Evolutionary conservation across 2,329 filamentous ascomycete genomes (phyloP), one percentile per base, ranked within the genome.

Genomic region (Verticillium longisporum): DNA sequence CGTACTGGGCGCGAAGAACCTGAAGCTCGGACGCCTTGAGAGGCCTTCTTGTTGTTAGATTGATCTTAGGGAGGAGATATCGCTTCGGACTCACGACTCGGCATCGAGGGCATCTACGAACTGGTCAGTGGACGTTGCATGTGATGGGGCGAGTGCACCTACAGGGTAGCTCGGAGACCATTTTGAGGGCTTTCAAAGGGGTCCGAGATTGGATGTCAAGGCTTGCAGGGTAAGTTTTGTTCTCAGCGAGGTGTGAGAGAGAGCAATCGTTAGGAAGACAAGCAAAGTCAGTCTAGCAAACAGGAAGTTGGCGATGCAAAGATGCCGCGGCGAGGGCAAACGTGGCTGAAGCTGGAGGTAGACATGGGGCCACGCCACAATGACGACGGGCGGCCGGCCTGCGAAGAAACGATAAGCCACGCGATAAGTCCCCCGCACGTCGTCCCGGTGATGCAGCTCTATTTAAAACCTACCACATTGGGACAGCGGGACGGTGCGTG

Each of bases 1-100:
- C 94, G 74, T 95, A 99, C 75, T 99, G 95, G 63, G 91, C 83
- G 66, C 94, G 91, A 60, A 99, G 84, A 65, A 98, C 95, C 75
- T 93, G 88, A 63, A 99, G 88, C 77, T 99, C 95, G 58, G 91
- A 90, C 61, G 91, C 87, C 78, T 95, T 96, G 65, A 99, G 84
- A 67, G 95, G 91, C 73, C 92, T 95, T 68, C 41, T 53, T 26
- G 58, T 56, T 14, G 63, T 64, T 13, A 64, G 62, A 56, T 33
- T 31, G 4, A 13, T 18, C 38, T 41, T 37, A 36, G 13, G n/a
- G 50, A 31, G 31, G 37, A 50, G 18, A 21, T 13, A 10, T 7
- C 21, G 11, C 18, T 14, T 21, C 45, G 54, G 38, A 76, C 82
- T 71, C 71, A 94, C 91, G 90, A 97, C 81, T 99, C 95, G 70